Evolutionary conservation across 208 protist species (phyloP).

Genomic region (Leishmania aethiopica): DNA sequence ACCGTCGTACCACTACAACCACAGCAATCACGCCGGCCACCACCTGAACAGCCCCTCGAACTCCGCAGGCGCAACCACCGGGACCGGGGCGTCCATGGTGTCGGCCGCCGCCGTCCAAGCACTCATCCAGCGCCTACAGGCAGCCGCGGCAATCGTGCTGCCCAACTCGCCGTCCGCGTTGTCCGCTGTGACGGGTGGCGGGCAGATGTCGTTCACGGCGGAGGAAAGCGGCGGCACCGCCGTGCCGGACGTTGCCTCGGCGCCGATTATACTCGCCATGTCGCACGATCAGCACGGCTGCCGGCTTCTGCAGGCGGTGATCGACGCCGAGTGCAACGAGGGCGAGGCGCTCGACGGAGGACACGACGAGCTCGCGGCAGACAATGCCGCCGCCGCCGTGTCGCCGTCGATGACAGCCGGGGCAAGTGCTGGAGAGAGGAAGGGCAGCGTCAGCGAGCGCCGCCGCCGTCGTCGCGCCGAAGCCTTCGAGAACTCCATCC

Average conservation of each 20-base stretch:
- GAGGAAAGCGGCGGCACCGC: not conserved
- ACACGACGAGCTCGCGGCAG: not conserved
- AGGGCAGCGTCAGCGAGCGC: not conserved
- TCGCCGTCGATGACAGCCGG: not conserved
- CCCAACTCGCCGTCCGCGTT: not conserved
- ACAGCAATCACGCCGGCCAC: not conserved
- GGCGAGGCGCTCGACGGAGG: not conserved
- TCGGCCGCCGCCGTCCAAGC: slow-evolving; percentile 14
- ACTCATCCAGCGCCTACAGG: slow-evolving; percentile 22
- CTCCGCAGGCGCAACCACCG: not conserved
- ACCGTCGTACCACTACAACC: not conserved
- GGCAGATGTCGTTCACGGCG: not conserved
- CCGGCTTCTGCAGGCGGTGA: slow-evolving; percentile 61
- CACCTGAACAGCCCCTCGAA: not conserved
- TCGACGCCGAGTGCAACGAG: slow-evolving; percentile 45
- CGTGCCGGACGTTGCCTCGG: slow-evolving; percentile 19
- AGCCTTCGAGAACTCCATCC: slow-evolving; percentile 33
- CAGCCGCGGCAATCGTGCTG: slow-evolving; percentile 10
- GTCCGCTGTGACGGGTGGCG: not conserved
- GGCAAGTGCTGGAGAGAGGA: not conserved
- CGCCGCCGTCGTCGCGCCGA: slow-evolving; percentile 18
- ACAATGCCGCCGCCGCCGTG: not conserved
- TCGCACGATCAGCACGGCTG: slow-evolving; percentile 70
- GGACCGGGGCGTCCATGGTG: slow-evolving; percentile 5
- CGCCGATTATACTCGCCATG: slow-evolving; percentile 35